Evolutionary conservation across 2,329 filamentous ascomycete genomes (phyloP).

Genomic region (Cladosporium phlei): DNA sequence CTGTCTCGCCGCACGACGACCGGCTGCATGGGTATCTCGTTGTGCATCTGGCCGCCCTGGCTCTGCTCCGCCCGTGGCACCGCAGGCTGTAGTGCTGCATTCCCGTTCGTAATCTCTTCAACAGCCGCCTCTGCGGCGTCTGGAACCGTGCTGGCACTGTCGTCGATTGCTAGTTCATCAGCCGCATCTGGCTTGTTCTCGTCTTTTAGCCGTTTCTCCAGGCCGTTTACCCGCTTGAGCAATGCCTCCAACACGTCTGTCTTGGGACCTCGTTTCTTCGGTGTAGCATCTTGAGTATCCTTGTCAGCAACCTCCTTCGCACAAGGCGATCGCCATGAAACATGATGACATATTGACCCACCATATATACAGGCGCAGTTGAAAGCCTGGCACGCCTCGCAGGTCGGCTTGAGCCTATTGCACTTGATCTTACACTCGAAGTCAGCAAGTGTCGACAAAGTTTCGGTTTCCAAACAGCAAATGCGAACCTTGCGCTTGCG

Average conservation of each 20-base stretch:
- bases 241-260: constrained; percentile 83
- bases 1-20: constrained; percentile 4
- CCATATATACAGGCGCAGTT: constrained; percentile 85
- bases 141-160: constrained; percentile 8
- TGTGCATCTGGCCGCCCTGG: not conserved
- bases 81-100: not conserved
- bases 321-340: too few relatives aligned
- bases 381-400: constrained; percentile 85
- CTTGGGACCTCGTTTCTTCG: constrained; percentile 85
- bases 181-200: constrained; percentile 11
- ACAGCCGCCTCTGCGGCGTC: constrained; percentile 1
- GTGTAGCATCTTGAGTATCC: constrained; percentile 64
- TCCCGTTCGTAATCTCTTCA: not conserved
- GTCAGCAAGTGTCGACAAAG: constrained; percentile 8
- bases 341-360: too few relatives aligned
- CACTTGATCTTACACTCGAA: constrained; percentile 71
- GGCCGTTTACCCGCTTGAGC: constrained; percentile 76
- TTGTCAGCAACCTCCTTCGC: constrained; percentile 6
- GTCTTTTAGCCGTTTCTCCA: constrained; percentile 69
- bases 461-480: not conserved
- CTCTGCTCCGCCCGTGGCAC: not conserved
- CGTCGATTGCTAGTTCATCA: constrained; percentile 8
- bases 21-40: constrained; percentile 1
- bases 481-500: constrained; percentile 75
- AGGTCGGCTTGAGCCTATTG: constrained; percentile 76